phyloP scores from a whole-genome alignment of 2,329 filamentous ascomycete genomes.

The Lasiodiplodia sp. region DNA sequence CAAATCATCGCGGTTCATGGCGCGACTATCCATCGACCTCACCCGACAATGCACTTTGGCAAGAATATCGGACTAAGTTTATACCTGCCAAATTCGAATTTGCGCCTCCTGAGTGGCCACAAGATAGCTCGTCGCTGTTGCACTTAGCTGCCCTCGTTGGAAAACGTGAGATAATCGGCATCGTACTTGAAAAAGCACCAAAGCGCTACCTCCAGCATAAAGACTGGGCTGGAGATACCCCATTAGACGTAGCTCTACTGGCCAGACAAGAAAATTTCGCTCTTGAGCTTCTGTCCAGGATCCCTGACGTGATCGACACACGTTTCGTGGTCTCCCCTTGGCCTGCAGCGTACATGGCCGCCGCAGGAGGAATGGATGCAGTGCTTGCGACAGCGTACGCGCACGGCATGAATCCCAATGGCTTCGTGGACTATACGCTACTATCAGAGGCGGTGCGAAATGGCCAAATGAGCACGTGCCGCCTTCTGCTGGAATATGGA shows the following conservation, averaged over 20 bases:
- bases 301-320: background rate
- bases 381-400: background rate
- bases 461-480: background rate
- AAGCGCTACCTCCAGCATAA: no score
- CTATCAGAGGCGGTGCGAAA: background rate
- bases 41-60: no score
- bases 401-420: background rate
- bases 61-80: rapidly evolving
- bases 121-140: background rate
- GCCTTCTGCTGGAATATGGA: background rate
- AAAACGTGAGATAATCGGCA: background rate
- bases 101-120: background rate
- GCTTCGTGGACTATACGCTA: rapidly evolving
- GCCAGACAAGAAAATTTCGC: background rate
- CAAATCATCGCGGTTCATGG: no score
- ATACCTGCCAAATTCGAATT: no score
- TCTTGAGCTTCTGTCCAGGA: background rate
- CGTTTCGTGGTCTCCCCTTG: background rate
- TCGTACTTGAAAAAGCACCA: no score
- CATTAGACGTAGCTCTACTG: background rate
- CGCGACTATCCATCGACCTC: no score
- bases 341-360: background rate
- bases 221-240: no score
- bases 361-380: background rate
- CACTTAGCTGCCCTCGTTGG: background rate